Conservation (phyloP, 2,329 filamentous ascomycete species). For the Didymella arachidicola region DNA sequence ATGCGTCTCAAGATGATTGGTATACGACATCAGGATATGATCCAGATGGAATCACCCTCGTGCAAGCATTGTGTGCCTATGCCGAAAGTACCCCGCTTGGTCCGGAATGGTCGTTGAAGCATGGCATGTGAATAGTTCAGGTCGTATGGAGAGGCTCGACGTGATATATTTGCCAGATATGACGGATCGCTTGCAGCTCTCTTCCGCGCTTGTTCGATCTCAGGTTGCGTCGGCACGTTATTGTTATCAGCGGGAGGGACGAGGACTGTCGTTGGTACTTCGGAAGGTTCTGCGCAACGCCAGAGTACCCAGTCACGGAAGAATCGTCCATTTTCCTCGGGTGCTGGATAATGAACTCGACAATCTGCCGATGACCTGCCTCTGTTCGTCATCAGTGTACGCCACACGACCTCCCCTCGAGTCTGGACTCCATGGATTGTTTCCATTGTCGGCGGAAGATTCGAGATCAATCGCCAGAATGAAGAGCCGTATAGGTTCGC, state of each 20-base stretch:
- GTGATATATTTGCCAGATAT: constrained; percentile 5
- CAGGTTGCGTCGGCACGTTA: constrained; percentile 9
- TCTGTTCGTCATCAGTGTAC: constrained; percentile 23
- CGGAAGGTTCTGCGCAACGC: constrained; percentile 15
- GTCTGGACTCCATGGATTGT: constrained; percentile 13
- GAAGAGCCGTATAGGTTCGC: constrained; percentile 8
- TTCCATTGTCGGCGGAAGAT: constrained; percentile 6
- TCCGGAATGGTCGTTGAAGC: constrained; percentile 23
- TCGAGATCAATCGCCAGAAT: constrained; percentile 13
- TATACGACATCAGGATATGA: constrained; percentile 28
- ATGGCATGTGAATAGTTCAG: constrained; percentile 26
- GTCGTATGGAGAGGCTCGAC: constrained; percentile 23
- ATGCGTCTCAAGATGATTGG: constrained; percentile 25
- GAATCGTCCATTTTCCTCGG: constrained; percentile 3
- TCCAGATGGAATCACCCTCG: constrained; percentile 24
- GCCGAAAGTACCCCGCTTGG: constrained; percentile 23
- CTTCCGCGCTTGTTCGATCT: constrained; percentile 7
- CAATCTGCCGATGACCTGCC: background rate
- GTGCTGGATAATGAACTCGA: constrained; percentile 11
- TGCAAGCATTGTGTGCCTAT: constrained; percentile 27
- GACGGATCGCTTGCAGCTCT: constrained; percentile 1
- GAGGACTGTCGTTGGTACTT: constrained; percentile 1
- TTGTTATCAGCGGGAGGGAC: background rate
- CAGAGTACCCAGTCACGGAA: constrained; percentile 28
- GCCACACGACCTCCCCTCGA: constrained; percentile 24